phyloP scores from a whole-genome alignment of 352 stramenopile genomes.

The Globisporangium uncinulatum region DNA sequence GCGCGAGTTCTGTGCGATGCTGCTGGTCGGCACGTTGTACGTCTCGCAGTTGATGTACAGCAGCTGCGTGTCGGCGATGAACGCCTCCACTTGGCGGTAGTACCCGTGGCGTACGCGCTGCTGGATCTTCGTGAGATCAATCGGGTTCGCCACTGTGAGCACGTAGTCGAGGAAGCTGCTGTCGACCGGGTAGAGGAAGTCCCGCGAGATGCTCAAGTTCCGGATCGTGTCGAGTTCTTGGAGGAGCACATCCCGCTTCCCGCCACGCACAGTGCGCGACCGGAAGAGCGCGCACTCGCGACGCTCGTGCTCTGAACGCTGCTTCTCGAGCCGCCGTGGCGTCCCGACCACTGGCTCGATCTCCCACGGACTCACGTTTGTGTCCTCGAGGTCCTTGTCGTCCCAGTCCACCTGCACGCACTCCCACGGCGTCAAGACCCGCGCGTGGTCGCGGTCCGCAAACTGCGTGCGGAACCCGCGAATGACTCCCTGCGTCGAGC shows the following conservation, averaged over 20 bases:
- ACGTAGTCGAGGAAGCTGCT: slow-evolving; percentile 75
- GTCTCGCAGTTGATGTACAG: slow-evolving; percentile 75
- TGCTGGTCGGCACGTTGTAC: slow-evolving; percentile 79
- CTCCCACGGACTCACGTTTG: slow-evolving; percentile 74
- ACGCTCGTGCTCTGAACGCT: slow-evolving; percentile 26
- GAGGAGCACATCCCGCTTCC: slow-evolving; percentile 39
- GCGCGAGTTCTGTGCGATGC: slow-evolving; percentile 78
- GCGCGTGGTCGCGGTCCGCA: slow-evolving; percentile 4
- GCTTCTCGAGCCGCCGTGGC: slow-evolving; percentile 36
- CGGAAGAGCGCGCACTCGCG: slow-evolving; percentile 36
- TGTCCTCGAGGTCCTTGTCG: slow-evolving; percentile 59
- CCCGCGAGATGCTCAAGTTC: slow-evolving; percentile 59
- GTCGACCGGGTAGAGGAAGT: slow-evolving; percentile 79
- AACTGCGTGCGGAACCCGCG: slow-evolving; percentile 31
- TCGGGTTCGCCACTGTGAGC: slow-evolving; percentile 76
- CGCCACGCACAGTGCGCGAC: slow-evolving; percentile 39
- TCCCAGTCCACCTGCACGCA: slow-evolving; percentile 71
- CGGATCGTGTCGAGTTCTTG: slow-evolving; percentile 61
- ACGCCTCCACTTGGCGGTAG: slow-evolving; percentile 82
- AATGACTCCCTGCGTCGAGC: slow-evolving; percentile 64
- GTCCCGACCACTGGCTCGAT: slow-evolving; percentile 41
- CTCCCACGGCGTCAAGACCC: slow-evolving; percentile 62
- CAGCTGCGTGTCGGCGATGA: slow-evolving; percentile 71
- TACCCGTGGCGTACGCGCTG: slow-evolving; percentile 56
- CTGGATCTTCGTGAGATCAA: slow-evolving; percentile 80